A percentile compares a stretch with the other conserved stretches of the same genome.
Evolutionary conservation across 2,329 filamentous ascomycete species (phyloP).

Genomic region (Ophiosphaerella korrae): DNA sequence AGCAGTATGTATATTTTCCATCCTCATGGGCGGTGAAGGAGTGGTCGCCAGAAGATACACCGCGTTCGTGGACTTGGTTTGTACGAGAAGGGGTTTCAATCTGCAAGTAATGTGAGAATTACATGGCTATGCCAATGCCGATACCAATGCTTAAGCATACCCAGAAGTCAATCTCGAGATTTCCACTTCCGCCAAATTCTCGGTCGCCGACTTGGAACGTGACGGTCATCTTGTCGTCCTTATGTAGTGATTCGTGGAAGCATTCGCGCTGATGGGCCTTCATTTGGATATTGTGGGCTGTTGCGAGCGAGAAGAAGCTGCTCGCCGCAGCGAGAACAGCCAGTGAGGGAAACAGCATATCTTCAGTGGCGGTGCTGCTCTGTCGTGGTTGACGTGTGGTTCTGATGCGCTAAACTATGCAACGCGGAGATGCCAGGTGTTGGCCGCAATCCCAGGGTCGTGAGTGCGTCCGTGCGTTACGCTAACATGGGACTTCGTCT

Average conservation of each 20-base stretch:
- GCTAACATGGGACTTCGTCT: conserved; percentile 3
- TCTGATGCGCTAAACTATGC: conserved; percentile 1
- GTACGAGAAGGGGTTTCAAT: conserved; percentile 78
- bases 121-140: neutral
- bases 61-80: conserved; percentile 80
- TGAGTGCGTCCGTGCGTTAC: conserved; percentile 13
- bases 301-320: conserved; percentile 65
- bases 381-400: conserved; percentile 13
- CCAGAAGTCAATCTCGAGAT: conserved; percentile 97
- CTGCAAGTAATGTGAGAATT: conserved; percentile 46
- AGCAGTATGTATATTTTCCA: conserved; percentile 95
- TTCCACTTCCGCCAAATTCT: conserved; percentile 92
- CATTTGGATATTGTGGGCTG: conserved; percentile 95
- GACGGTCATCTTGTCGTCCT: conserved; percentile 97
- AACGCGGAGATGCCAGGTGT: conserved; percentile 38
- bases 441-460: conserved; percentile 30
- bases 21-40: conserved; percentile 85
- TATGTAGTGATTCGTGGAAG: conserved; percentile 92
- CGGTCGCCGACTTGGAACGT: conserved; percentile 97
- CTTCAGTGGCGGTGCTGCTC: conserved; percentile 18
- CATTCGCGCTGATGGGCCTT: conserved; percentile 93
- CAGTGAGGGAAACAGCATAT: conserved; percentile 45
- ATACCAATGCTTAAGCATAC: conserved; percentile 57
- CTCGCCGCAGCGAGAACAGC: conserved; percentile 53
- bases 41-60: conserved; percentile 88